phyloP scores from a whole-genome alignment of 805 yeast species.

The Ogataea thermomethanolica region DNA sequence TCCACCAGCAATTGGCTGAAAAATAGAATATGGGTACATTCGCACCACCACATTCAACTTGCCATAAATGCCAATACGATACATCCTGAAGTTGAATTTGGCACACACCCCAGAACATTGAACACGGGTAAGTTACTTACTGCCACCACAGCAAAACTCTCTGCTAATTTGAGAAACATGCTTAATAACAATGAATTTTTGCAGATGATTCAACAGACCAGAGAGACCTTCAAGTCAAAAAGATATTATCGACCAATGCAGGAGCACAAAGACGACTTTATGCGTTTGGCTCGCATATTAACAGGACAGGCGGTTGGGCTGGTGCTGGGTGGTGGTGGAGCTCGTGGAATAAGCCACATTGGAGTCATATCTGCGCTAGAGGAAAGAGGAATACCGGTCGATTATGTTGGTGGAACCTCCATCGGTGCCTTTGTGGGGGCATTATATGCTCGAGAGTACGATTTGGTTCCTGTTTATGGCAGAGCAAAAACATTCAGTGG shows the following conservation, averaged over 20 bases:
- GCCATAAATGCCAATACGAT: conserved; percentile 13
- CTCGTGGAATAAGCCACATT: conserved; percentile 87
- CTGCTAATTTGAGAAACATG: conserved; percentile 26
- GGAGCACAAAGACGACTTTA: conserved; percentile 80
- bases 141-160: conserved; percentile 26
- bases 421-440: conserved; percentile 97
- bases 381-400: conserved; percentile 90
- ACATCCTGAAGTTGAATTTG: conserved; percentile 18
- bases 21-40: conserved; percentile 83
- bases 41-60: conserved; percentile 91
- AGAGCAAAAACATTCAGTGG: conserved; percentile 82
- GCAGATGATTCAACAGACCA: conserved; percentile 27
- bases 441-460: conserved; percentile 86
- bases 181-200: conserved; percentile 29
- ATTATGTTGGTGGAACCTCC: conserved; percentile 92
- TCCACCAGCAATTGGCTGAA: conserved; percentile 82
- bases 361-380: conserved; percentile 91
- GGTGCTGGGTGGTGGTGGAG: conserved; percentile 97
- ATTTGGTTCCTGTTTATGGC: conserved; percentile 86
- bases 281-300: conserved; percentile 81
- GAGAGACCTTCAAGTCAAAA: conserved; percentile 22
- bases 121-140: conserved; percentile 15
- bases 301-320: conserved; percentile 94
- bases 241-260: conserved; percentile 35
- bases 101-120: conserved; percentile 5